These are phyloP conservation scores for Boechera stricta DNA, from an alignment of 345 rosid species.

Conservation along the genomic window DNA sequence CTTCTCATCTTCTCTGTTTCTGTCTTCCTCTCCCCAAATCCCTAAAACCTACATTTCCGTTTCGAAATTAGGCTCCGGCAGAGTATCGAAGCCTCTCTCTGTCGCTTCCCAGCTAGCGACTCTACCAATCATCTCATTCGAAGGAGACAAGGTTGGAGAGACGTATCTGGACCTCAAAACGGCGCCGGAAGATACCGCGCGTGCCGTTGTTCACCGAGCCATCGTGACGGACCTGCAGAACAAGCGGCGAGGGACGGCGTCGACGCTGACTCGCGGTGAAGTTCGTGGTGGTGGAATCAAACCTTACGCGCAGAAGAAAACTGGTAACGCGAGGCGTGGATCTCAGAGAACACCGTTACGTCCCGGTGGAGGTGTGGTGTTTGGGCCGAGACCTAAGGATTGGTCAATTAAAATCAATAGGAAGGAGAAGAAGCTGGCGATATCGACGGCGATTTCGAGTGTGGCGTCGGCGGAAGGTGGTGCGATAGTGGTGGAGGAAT, in stretches of 20 bases:
- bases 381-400: constrained; percentile 86
- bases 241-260: constrained; percentile 94
- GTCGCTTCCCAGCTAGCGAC: constrained; percentile 65
- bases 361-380: constrained; percentile 89
- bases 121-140: constrained; percentile 72
- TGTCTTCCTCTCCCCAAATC: constrained; percentile 46
- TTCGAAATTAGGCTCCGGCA: constrained; percentile 36
- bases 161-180: constrained; percentile 78
- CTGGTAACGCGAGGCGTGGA: constrained; percentile 84
- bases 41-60: constrained; percentile 39
- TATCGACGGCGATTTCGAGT: constrained; percentile 82
- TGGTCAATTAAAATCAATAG: constrained; percentile 91
- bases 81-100: constrained; percentile 45
- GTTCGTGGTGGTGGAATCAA: constrained; percentile 94
- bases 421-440: constrained; percentile 83
- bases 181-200: constrained; percentile 82
- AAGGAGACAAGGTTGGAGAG: constrained; percentile 85
- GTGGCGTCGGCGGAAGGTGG: constrained; percentile 63
- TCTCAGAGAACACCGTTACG: constrained; percentile 77
- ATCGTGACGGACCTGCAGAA: constrained; percentile 79
- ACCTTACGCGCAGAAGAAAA: constrained; percentile 87
- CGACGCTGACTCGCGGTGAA: constrained; percentile 84
- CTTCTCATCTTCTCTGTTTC: constrained; percentile 59
- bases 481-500: constrained; percentile 81
- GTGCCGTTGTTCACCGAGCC: constrained; percentile 88